Evolutionary conservation across 441 rosid species (phyloP).

Genomic region (Codiaeum variegatum): DNA sequence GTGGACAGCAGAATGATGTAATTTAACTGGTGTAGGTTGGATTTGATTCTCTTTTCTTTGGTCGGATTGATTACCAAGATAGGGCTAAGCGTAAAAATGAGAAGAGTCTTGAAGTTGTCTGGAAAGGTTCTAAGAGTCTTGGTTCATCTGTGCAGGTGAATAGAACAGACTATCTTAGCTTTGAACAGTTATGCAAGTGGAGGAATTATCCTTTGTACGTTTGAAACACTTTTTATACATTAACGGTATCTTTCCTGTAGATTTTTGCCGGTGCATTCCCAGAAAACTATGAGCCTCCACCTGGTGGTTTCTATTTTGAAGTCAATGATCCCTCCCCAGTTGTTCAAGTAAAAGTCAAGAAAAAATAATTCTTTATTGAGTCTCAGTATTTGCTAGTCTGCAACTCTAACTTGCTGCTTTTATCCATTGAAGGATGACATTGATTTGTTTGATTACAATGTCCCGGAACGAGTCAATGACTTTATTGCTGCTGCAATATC

Average conservation of each 20-base stretch:
- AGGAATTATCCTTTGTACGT: not conserved
- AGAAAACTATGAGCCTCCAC: conserved; percentile 91
- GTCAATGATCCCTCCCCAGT: conserved; percentile 70
- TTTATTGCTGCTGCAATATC: conserved; percentile 89
- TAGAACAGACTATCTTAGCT: conserved; percentile 6
- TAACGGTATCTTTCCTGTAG: conserved; percentile 34
- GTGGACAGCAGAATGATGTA: conserved; percentile 17
- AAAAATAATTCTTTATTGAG: conserved; percentile 7
- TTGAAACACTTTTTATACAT: not conserved
- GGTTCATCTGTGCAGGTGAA: conserved; percentile 87
- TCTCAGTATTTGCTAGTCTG: conserved; percentile 18
- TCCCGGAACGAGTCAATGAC: conserved; percentile 79
- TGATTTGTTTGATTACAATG: conserved; percentile 93
- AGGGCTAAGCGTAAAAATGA: conserved; percentile 74
- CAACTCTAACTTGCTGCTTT: conserved; percentile 24
- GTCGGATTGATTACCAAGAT: conserved; percentile 98
- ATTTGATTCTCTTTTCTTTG: conserved; percentile 87
- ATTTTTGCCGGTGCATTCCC: conserved; percentile 99
- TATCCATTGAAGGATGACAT: conserved; percentile 62
- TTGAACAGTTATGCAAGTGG: conserved; percentile 7
- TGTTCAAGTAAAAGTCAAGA: conserved; percentile 63
- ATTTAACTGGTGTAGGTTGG: conserved; percentile 62
- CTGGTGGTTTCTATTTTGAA: conserved; percentile 92
- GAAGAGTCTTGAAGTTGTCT: conserved; percentile 94
- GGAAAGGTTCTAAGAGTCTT: conserved; percentile 91